Conservation (phyloP, 257 asterid genomes). For the Petunia secreta region DNA sequence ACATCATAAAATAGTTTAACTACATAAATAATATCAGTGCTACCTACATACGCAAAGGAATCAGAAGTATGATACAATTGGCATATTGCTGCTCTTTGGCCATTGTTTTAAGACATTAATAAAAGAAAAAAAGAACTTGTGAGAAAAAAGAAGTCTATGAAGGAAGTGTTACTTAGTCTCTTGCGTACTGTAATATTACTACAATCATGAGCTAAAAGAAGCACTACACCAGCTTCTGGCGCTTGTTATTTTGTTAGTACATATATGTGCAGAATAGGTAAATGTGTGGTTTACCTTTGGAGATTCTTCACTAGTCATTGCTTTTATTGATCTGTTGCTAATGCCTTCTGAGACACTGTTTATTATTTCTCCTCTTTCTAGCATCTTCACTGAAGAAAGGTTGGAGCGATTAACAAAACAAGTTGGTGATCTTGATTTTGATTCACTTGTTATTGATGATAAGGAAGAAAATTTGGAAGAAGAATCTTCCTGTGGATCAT, state of each 20-base stretch:
- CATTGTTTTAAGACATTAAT: not conserved
- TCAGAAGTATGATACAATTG: not conserved
- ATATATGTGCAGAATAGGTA: not conserved
- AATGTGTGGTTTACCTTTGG: constrained; percentile 21
- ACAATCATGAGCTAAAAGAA: constrained; percentile 14
- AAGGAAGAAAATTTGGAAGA: constrained; percentile 53
- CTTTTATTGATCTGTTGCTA: constrained; percentile 26
- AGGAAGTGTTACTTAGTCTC: not conserved
- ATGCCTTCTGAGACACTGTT: constrained; percentile 5
- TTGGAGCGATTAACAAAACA: constrained; percentile 80
- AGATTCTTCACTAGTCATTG: constrained; percentile 22
- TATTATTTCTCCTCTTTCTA: constrained; percentile 37
- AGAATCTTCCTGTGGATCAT: constrained; percentile 40
- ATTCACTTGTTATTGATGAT: constrained; percentile 47
- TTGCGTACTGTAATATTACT: not conserved
- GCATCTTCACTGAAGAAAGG: constrained; percentile 95
- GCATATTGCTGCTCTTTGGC: not conserved
- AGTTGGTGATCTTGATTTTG: constrained; percentile 64
- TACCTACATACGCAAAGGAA: constrained; percentile 4
- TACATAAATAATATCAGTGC: not conserved
- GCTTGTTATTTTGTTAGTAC: not conserved
- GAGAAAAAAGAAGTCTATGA: constrained; percentile 2
- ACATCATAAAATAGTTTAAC: constrained; percentile 8
- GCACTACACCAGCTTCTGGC: not conserved
- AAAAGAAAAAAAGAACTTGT: not conserved